Conservation (phyloP, 345 rosid species). For the Syzygium oleosum region DNA sequence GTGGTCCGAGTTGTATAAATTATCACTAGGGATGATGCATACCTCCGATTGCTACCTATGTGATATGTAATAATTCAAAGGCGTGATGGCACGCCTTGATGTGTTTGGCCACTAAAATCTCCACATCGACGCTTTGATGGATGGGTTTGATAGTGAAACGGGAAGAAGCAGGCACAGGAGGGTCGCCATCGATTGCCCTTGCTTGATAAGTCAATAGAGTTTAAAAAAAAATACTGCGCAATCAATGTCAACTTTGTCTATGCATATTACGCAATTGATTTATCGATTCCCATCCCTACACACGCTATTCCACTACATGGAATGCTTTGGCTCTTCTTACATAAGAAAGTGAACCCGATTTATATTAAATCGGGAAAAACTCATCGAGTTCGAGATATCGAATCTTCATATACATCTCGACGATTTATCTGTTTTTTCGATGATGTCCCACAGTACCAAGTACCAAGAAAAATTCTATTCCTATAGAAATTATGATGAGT, state of each 20-base stretch:
- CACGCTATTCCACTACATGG: background rate
- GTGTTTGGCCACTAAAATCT: background rate
- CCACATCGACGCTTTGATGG: background rate
- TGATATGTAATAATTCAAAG: background rate
- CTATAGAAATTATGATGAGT: background rate
- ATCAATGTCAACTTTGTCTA: background rate
- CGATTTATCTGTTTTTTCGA: background rate
- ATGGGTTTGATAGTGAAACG: background rate
- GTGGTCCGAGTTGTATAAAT: background rate
- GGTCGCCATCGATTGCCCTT: background rate
- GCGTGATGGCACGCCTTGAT: background rate
- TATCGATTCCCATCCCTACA: background rate
- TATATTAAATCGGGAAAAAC: background rate
- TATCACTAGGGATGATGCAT: background rate
- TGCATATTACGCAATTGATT: background rate
- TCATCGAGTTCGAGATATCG: background rate
- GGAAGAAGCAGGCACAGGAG: background rate
- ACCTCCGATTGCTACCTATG: background rate
- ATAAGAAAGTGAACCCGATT: background rate
- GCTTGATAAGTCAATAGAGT: background rate
- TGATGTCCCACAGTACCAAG: background rate
- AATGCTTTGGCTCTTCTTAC: background rate
- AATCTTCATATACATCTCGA: background rate
- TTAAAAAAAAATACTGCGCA: background rate
- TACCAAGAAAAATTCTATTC: background rate